Conservation (phyloP, 2,329 filamentous ascomycete genomes). For the Epichloe sibirici region DNA sequence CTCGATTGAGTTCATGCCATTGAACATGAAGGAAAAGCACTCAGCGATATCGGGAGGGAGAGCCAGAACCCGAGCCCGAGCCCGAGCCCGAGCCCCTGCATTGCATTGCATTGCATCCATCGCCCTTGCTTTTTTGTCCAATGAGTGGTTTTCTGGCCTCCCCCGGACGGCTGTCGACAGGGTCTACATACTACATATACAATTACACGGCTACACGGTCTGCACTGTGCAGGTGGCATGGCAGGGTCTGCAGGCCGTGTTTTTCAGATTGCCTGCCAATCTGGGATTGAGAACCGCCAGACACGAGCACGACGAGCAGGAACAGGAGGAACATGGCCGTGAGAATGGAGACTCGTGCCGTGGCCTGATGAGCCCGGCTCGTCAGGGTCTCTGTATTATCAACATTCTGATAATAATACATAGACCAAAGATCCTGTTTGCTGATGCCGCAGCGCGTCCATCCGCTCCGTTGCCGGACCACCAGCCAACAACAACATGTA, state of each 20-base stretch:
- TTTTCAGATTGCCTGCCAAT: neutral
- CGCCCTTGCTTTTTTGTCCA: neutral
- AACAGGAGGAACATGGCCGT: neutral
- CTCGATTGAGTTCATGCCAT: neutral
- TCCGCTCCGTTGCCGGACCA: constrained; percentile 1
- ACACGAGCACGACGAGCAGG: neutral
- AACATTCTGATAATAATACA: too few relatives aligned
- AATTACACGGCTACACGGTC: too few relatives aligned
- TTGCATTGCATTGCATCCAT: neutral
- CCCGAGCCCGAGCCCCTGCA: neutral
- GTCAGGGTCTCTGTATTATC: too few relatives aligned
- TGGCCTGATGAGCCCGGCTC: too few relatives aligned
- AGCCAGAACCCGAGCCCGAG: neutral
- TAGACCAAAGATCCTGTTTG: too few relatives aligned
- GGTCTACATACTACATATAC: too few relatives aligned
- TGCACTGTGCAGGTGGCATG: neutral
- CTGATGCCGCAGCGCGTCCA: too few relatives aligned
- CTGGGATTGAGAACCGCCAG: neutral
- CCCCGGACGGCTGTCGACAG: neutral
- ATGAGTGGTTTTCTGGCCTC: neutral
- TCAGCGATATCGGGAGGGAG: neutral
- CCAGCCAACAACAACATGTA: too few relatives aligned
- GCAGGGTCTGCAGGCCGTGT: neutral
- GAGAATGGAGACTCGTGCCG: neutral
- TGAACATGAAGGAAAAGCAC: neutral